Base-by-base conservation (phyloP, 495 filamentous ascomycete species). In the Penicillium flavigenum region DNA sequence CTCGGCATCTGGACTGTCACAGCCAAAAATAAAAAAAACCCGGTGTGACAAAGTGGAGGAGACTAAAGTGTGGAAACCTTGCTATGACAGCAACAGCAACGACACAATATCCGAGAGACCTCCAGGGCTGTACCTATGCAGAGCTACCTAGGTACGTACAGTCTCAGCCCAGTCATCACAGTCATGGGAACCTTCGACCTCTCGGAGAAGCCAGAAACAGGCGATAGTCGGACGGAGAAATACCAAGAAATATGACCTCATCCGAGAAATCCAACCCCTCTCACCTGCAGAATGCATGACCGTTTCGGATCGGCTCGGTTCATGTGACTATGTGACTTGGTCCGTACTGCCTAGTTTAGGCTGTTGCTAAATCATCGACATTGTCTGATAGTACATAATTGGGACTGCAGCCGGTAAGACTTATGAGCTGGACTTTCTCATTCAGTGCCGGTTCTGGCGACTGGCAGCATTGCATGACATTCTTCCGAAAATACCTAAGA, bases 241-340 rank as follows among this genome's bases (percentile, higher is more conserved):
- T 1, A 5, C 14, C 16, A 38, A 16, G 12, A 16, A 38, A 38
- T n/a, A 31, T 56, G 53, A 56, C 53, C 49, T 57, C 57, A 60
- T 56, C 19, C n/a, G 0, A 26, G 24, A 26, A 5, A 26, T 26
- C 24, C 24, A 26, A 26, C 24, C 24, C 24, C 24, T 26, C 24
- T 20, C 44, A 41, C 45, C n/a, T 46, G 47, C 39, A 54, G 43
- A 27, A 51, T 52, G 22, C 22, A 24, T 24, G 59, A 55, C 56
- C 49, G 56, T 59, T 62, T 54, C 27, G 53, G 53, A 34, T 44
- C 46, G 52, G 31, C 50, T 29, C 60, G 24, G 47, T 52, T 65
- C 56, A 26, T 26, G 24, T 26, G 24, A 26, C 24, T 26, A 63
- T 55, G 63, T 61, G 58, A 63, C 45, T 47, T 47, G 5, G 8